Evolutionary conservation across 2,329 filamentous ascomycete genomes (phyloP).

Genomic region (Cladosporium velox): DNA sequence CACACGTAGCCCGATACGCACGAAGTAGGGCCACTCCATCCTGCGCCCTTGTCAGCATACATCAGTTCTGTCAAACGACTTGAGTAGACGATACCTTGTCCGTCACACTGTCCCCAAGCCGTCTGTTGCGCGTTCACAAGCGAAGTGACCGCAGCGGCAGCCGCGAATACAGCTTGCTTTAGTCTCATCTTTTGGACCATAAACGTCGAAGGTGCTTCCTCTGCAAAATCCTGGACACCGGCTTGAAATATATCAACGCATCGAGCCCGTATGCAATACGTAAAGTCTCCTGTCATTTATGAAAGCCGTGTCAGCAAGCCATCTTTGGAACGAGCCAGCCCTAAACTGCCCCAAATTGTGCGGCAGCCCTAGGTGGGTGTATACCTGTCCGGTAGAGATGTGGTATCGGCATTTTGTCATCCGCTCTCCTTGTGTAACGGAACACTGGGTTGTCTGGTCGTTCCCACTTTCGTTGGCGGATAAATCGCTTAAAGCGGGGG

Average conservation of each 20-base stretch:
- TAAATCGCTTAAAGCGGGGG: constrained; percentile 1
- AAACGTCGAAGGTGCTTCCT: background rate
- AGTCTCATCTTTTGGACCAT: background rate
- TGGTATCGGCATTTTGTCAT: background rate
- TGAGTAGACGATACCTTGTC: background rate
- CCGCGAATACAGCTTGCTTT: background rate
- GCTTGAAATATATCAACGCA: background rate
- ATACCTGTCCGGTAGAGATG: background rate
- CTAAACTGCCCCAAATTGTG: too few relatives aligned
- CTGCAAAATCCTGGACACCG: background rate
- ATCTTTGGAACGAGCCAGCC: background rate
- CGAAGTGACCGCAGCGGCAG: background rate
- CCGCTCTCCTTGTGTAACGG: constrained; percentile 7
- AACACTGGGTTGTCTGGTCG: background rate
- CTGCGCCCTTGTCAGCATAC: background rate
- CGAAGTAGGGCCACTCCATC: background rate
- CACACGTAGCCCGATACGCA: constrained; percentile 3
- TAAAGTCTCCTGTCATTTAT: background rate
- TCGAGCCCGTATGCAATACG: background rate
- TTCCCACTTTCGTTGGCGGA: background rate
- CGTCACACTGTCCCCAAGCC: constrained; percentile 14
- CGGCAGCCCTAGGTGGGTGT: background rate
- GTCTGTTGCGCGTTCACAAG: constrained; percentile 5
- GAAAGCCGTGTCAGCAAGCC: background rate
- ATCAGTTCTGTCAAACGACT: too few relatives aligned